Evolutionary conservation across 148 eudicot species (phyloP).

Genomic region (Camellia sinensis): DNA sequence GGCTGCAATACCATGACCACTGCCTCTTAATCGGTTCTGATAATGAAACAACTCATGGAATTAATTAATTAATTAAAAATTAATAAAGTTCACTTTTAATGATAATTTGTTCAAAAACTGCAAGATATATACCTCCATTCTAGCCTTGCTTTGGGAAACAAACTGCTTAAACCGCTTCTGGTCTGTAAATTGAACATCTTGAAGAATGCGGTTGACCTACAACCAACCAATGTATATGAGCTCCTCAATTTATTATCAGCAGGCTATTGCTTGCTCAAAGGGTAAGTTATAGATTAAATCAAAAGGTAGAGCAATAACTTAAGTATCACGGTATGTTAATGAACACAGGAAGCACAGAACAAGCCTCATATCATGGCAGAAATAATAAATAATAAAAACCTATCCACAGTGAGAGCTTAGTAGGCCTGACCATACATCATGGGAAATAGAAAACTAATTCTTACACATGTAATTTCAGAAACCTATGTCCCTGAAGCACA

Average conservation of each 20-base stretch:
- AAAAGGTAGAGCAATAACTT: background rate
- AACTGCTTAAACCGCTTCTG: constrained; percentile 96
- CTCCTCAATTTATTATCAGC: constrained; percentile 9
- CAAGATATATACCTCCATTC: constrained; percentile 79
- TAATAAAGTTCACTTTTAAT: background rate
- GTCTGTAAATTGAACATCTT: constrained; percentile 94
- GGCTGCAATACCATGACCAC: constrained; percentile 97
- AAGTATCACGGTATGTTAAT: background rate
- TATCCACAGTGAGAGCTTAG: background rate
- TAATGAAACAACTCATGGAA: background rate
- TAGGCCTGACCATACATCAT: background rate
- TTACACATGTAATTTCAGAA: no score
- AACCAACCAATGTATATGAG: constrained; percentile 23
- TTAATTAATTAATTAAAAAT: constrained; percentile 6
- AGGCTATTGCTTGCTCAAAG: background rate
- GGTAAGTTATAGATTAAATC: background rate
- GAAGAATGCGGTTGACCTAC: constrained; percentile 73
- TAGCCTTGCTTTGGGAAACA: constrained; percentile 95
- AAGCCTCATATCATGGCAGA: background rate
- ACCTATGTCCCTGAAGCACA: no score
- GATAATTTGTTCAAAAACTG: constrained; percentile 8
- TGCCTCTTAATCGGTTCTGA: constrained; percentile 90
- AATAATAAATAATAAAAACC: background rate
- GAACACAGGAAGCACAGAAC: background rate
- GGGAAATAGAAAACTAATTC: no score